Percentiles rank a stretch among this genome's conserved stretches.
These are phyloP conservation scores for Phytophthora nicotianae DNA, from an alignment of 352 stramenopile genomes.

Conservation along the genomic window DNA sequence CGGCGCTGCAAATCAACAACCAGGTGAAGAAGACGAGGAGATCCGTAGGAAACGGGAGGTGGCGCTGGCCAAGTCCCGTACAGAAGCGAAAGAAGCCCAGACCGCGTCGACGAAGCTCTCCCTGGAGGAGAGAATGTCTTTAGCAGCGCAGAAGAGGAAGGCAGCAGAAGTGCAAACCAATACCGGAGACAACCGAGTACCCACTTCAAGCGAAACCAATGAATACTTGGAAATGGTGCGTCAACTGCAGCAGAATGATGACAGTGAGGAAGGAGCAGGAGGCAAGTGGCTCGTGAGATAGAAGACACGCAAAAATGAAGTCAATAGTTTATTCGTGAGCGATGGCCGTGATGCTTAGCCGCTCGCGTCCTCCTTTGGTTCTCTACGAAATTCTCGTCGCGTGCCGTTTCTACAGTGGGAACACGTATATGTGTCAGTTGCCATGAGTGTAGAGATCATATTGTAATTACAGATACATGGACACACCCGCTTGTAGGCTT, in stretches of 20 bases:
- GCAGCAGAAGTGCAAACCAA: slow-evolving; percentile 42
- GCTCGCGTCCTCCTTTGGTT: slow-evolving; percentile 9
- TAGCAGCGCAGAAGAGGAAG: slow-evolving; percentile 63
- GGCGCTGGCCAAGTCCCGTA: slow-evolving; percentile 42
- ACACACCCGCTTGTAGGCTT: slow-evolving; percentile 65
- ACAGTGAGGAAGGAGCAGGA: slow-evolving; percentile 49
- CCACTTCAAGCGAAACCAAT: slow-evolving; percentile 33
- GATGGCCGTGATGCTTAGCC: slow-evolving; percentile 21
- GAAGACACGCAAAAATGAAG: slow-evolving; percentile 7
- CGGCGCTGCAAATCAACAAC: slow-evolving; percentile 21
- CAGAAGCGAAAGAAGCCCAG: slow-evolving; percentile 16
- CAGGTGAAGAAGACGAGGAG: slow-evolving; percentile 32
- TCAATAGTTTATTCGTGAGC: slow-evolving; percentile 38
- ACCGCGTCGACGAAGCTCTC: slow-evolving; percentile 21
- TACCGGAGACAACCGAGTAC: slow-evolving; percentile 6
- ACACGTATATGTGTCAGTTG: slow-evolving; percentile 14
- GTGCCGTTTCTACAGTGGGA: slow-evolving; percentile 54
- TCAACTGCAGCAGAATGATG: slow-evolving; percentile 62
- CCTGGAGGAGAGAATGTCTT: slow-evolving; percentile 67
- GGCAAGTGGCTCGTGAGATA: slow-evolving; percentile 80
- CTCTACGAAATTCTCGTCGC: slow-evolving; percentile 32
- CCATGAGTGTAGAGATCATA: background rate
- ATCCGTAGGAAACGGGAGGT: slow-evolving; percentile 48
- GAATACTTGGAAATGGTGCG: slow-evolving; percentile 71
- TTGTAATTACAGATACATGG: background rate